Conservation (phyloP, 768 basidiomycete species). For the Tricholoma hemisulphureum region DNA sequence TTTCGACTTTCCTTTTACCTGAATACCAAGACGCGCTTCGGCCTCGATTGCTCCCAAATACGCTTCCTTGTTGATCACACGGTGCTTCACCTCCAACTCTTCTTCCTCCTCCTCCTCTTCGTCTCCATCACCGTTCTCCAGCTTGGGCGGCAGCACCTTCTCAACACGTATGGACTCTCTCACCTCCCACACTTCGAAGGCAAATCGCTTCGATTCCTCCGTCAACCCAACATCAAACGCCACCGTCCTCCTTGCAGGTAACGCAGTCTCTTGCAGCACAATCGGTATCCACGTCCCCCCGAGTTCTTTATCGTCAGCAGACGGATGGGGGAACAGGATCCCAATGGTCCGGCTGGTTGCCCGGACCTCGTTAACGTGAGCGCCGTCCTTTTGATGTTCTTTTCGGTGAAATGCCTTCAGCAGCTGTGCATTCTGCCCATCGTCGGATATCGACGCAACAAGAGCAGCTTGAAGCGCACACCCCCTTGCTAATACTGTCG, state of each 20-base stretch:
- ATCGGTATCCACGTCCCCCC: constrained; percentile 67
- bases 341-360: constrained; percentile 67
- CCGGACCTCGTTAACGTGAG: constrained; percentile 37
- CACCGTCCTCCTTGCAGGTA: constrained; percentile 64
- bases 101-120: constrained; percentile 64
- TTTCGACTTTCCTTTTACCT: constrained; percentile 38
- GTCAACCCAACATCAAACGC: constrained; percentile 55
- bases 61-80: constrained; percentile 53
- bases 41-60: constrained; percentile 45
- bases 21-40: constrained; percentile 41
- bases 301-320: constrained; percentile 40
- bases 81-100: constrained; percentile 62
- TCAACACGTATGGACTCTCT: constrained; percentile 66
- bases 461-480: constrained; percentile 73
- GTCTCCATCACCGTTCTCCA: constrained; percentile 42
- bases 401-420: constrained; percentile 44
- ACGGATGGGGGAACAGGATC: constrained; percentile 56
- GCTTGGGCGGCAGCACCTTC: constrained; percentile 47
- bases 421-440: constrained; percentile 50
- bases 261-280: constrained; percentile 66
- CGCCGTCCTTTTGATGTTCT: constrained; percentile 21
- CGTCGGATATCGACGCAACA: constrained; percentile 46
- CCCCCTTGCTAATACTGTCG: constrained; percentile 74
- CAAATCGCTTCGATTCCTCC: constrained; percentile 46
- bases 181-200: constrained; percentile 78